Evolutionary conservation across 2,329 filamentous ascomycete species (phyloP).

Genomic region (Arthrocladium fulminans): DNA sequence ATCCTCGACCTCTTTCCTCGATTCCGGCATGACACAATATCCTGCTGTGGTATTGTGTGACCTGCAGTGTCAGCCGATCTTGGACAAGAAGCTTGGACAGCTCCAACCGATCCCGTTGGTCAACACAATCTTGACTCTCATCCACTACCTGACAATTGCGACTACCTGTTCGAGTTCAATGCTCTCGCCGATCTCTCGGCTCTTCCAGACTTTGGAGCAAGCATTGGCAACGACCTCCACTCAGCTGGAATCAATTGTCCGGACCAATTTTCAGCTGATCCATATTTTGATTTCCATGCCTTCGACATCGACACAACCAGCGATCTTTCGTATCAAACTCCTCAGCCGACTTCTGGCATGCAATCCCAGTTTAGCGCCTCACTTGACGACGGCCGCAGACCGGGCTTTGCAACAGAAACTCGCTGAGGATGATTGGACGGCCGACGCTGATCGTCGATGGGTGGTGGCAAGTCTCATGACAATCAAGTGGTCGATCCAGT

Average conservation of each 20-base stretch:
- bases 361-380: constrained; percentile 47
- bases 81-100: constrained; percentile 40
- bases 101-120: constrained; percentile 34
- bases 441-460: constrained; percentile 28
- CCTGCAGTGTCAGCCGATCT: constrained; percentile 98
- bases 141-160: constrained; percentile 62
- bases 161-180: constrained; percentile 51
- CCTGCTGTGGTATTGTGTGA: constrained; percentile 99
- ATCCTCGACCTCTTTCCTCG: constrained; percentile 14
- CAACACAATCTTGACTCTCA: constrained; percentile 53
- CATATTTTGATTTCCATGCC: constrained; percentile 48
- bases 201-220: constrained; percentile 67
- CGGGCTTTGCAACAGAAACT: constrained; percentile 44
- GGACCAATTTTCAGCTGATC: constrained; percentile 42
- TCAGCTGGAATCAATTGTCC: constrained; percentile 36
- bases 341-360: constrained; percentile 43
- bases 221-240: constrained; percentile 63
- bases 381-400: constrained; percentile 46
- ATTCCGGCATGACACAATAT: constrained; percentile 97
- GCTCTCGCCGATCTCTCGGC: constrained; percentile 57
- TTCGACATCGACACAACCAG: constrained; percentile 35
- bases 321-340: constrained; percentile 42
- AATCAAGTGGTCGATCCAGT: constrained; percentile 38
- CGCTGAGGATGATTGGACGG: constrained; percentile 33
- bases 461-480: constrained; percentile 40